A percentile compares a stretch with the other conserved stretches of the same genome.
phyloP scores from a whole-genome alignment of 2,329 filamentous ascomycete species.

The Westerdykella sp. region DNA sequence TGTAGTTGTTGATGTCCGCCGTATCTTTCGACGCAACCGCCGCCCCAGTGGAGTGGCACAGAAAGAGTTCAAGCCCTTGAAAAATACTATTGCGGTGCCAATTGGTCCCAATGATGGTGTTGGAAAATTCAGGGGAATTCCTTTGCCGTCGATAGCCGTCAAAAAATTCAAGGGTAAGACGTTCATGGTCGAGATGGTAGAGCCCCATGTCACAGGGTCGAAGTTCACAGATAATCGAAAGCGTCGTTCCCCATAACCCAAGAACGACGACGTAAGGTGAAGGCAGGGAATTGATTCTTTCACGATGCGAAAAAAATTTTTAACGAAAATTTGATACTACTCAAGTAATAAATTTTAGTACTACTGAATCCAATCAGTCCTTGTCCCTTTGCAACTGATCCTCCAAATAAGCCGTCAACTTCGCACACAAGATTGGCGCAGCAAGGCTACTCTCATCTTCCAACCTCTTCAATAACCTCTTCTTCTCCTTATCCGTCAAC shows the following conservation, averaged over 20 bases:
- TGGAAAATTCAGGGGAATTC: conserved; percentile 26
- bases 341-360: too few relatives aligned
- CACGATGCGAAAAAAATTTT: too few relatives aligned
- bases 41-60: conserved; percentile 1
- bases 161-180: conserved; percentile 12
- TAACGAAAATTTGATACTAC: too few relatives aligned
- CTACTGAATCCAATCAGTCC: neutral
- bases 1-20: too few relatives aligned
- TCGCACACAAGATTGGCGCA: conserved; percentile 15
- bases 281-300: too few relatives aligned
- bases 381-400: neutral
- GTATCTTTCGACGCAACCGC: neutral
- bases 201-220: conserved; percentile 6
- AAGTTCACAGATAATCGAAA: conserved; percentile 1
- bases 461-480: conserved; percentile 23
- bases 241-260: too few relatives aligned
- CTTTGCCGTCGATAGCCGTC: conserved; percentile 7
- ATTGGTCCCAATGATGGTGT: conserved; percentile 10
- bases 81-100: conserved; percentile 15
- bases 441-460: conserved; percentile 36
- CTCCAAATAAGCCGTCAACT: conserved; percentile 2
- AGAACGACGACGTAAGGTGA: too few relatives aligned
- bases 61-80: conserved; percentile 16
- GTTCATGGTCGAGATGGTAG: conserved; percentile 8
- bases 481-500: neutral